Evolutionary conservation across 257 asterid species (phyloP).

Genomic region (Echites panduratus): DNA sequence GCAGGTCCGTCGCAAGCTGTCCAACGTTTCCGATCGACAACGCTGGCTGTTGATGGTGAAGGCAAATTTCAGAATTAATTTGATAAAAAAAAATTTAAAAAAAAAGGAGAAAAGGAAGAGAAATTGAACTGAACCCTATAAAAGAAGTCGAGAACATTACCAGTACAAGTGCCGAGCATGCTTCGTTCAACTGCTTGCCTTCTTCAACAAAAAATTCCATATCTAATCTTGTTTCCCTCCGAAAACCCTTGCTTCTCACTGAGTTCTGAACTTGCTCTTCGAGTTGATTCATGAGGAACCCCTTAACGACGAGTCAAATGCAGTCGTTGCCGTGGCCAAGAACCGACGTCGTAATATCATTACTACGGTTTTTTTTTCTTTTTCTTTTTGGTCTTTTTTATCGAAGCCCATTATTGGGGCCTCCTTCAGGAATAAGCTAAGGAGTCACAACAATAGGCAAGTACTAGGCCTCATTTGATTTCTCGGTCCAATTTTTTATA

Average conservation of each 20-base stretch:
- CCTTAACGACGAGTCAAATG: not conserved
- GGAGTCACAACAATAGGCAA: no score
- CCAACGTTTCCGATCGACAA: constrained; percentile 92
- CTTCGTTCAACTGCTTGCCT: constrained; percentile 41
- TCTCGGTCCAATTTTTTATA: no score
- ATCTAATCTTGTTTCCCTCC: not conserved
- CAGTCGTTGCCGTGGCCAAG: not conserved
- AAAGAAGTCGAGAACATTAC: constrained; percentile 22
- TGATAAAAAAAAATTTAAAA: not conserved
- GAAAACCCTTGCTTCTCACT: not conserved
- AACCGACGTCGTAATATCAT: not conserved
- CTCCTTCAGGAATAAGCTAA: no score
- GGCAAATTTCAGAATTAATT: not conserved
- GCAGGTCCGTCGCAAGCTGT: constrained; percentile 83
- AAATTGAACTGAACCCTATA: not conserved
- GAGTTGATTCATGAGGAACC: not conserved
- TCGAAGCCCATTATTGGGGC: not conserved
- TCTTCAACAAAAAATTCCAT: constrained; percentile 74
- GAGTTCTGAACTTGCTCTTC: not conserved
- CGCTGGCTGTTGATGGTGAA: constrained; percentile 54
- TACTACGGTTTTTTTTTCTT: not conserved
- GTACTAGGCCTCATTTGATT: no score
- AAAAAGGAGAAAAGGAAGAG: constrained; percentile 1
- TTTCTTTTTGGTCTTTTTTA: no score
- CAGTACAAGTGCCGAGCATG: constrained; percentile 59